A percentile compares a stretch with the other conserved stretches of the same genome.
Conservation (phyloP, 306 rosid genomes). For the Pyrus betulifolia region DNA sequence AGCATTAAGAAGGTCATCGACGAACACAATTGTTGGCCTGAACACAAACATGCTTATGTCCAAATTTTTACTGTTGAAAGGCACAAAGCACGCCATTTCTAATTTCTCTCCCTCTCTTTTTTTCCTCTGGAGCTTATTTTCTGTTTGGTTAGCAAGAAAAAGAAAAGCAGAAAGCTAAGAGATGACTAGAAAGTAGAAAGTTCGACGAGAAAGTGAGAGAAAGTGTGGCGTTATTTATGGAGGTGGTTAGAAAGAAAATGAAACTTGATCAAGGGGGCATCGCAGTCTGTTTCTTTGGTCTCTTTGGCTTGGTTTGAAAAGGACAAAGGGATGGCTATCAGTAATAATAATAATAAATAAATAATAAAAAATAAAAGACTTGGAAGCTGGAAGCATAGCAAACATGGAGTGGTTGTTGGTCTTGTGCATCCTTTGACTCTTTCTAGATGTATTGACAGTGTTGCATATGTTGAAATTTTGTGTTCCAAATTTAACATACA, state of each 20-base stretch:
- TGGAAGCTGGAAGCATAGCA: neutral
- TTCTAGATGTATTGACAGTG: neutral
- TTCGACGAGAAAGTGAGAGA: neutral
- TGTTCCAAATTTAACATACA: neutral
- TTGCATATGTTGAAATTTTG: neutral
- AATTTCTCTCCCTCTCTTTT: neutral
- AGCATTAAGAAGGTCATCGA: slow-evolving; percentile 52
- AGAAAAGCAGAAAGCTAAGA: neutral
- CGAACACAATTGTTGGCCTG: slow-evolving; percentile 59
- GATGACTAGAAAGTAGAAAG: neutral
- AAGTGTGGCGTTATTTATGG: neutral
- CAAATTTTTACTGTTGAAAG: slow-evolving; percentile 48
- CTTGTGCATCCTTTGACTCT: slow-evolving; percentile 15
- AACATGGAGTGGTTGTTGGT: neutral
- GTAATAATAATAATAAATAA: neutral
- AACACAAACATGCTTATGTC: slow-evolving; percentile 58
- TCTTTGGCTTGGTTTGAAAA: slow-evolving; percentile 19
- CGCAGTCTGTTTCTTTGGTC: slow-evolving; percentile 16
- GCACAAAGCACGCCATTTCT: slow-evolving; percentile 56
- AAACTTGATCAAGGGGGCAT: neutral
- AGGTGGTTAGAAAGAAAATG: neutral
- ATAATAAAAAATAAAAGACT: neutral
- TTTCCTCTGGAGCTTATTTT: neutral
- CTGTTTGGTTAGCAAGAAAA: neutral
- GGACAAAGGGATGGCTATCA: neutral